Evolutionary conservation across 2,329 filamentous ascomycete genomes (phyloP), one percentile per base, ranked within the genome.

Genomic region (Pseudogymnoascus sp.): DNA sequence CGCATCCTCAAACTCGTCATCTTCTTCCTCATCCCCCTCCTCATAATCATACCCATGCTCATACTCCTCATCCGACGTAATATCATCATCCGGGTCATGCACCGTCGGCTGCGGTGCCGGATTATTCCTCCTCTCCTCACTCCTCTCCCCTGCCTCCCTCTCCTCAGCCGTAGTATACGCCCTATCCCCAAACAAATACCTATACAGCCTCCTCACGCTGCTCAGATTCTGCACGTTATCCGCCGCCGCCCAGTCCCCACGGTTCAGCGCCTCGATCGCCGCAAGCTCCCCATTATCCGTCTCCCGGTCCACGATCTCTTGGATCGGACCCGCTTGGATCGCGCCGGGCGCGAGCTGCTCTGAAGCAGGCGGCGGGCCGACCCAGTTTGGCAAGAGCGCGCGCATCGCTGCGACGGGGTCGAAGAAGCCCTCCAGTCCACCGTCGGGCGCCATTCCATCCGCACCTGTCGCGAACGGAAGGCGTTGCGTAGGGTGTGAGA

Each of bases 331-430:
- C 30, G 30, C 54, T 12, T 34, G 28, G n/a, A 35, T 38, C 54
- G 4, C 54, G 12, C 22, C 54, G 9, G 54, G 54, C 7, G 20
- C 4, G 7, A 37, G 14, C 7, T 20, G 4, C 2, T 38, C 54
- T 16, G 54, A n/a, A 28, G 11, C 28, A 12, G 30, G 54, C 30
- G 54, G 32, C 8, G 18, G 14, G 8, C 43, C 43, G 0, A 2
- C 1, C 43, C 43, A 63, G 8, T 63, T 59, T 22, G 66, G 66
- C 4, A 70, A 28, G 9, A 70, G 63, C 54, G 65, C 62, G 2
- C 61, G 64, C 0, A 71, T 47, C 16, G 69, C 70, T 6, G 65
- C 69, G 11, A 71, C 58, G 4, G 68, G 69, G 58, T 70, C 62
- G 16, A 64, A 62, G 38, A 67, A 65, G 8, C 43, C 43, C 43